Percentiles rank a stretch among this genome's conserved stretches.
Conservation (phyloP, 768 basidiomycete genomes). For the Trametes gibbosa region DNA sequence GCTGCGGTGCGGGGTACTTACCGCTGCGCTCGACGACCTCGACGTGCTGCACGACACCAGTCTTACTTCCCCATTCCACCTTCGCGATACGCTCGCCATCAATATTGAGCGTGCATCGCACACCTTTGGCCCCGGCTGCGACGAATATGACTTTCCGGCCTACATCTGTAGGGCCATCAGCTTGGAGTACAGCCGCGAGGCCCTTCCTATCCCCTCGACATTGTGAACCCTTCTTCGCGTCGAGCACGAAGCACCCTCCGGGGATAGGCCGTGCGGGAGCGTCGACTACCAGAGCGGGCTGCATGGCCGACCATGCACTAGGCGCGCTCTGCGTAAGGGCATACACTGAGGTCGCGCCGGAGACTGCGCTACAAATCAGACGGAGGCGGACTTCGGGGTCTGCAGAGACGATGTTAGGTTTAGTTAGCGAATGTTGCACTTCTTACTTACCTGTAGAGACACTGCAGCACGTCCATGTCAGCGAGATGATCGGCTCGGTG, state of each 20-base stretch:
- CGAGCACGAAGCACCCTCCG: conserved; percentile 49
- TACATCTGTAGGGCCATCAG: conserved; percentile 17
- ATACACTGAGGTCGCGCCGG: conserved; percentile 60
- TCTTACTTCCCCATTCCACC: conserved; percentile 58
- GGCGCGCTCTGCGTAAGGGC: conserved; percentile 41
- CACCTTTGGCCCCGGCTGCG: conserved; percentile 56
- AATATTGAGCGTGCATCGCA: conserved; percentile 52
- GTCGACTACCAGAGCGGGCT: conserved; percentile 33
- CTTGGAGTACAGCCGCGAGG: conserved; percentile 36
- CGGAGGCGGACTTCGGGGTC: conserved; percentile 50
- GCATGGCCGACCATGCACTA: conserved; percentile 34
- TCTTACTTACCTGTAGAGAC: conserved; percentile 46
- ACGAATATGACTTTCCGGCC: conserved; percentile 40
- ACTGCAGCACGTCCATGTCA: conserved; percentile 67
- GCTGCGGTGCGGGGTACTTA: conserved; percentile 31
- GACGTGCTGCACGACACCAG: conserved; percentile 46
- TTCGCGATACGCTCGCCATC: conserved; percentile 66
- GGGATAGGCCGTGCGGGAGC: conserved; percentile 45
- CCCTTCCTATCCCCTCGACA: conserved; percentile 44
- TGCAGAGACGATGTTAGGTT: conserved; percentile 22
- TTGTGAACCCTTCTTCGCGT: conserved; percentile 47
- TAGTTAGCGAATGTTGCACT: background rate
- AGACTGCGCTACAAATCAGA: conserved; percentile 57
- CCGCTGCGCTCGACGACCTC: conserved; percentile 64
- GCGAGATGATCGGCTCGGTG: conserved; percentile 43